Evolutionary conservation across 2,329 filamentous ascomycete genomes (phyloP).

Genomic region (Aschersonia sp.): DNA sequence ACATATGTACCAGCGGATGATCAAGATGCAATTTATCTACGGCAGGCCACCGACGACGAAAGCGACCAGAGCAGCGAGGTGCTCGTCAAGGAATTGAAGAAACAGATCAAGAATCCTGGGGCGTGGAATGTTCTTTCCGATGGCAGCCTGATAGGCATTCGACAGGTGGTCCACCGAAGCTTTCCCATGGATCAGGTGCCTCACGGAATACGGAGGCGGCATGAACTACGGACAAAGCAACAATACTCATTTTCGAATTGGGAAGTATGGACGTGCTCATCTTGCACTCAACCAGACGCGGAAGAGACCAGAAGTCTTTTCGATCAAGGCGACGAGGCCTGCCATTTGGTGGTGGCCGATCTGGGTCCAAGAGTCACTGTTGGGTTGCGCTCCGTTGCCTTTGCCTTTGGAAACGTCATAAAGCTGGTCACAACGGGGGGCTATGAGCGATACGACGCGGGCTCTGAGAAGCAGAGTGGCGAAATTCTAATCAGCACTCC

Average conservation of each 20-base stretch:
- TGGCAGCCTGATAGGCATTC: slow-evolving; percentile 49
- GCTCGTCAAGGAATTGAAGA: slow-evolving; percentile 34
- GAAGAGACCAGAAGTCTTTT: slow-evolving; percentile 32
- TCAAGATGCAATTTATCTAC: slow-evolving; percentile 42
- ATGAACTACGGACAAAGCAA: background rate
- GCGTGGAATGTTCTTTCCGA: slow-evolving; percentile 47
- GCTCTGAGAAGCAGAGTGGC: slow-evolving; percentile 13
- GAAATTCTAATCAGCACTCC: slow-evolving; percentile 19
- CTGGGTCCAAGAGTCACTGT: slow-evolving; percentile 51
- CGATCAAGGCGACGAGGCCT: slow-evolving; percentile 22
- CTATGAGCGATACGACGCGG: slow-evolving; percentile 45
- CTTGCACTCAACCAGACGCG: slow-evolving; percentile 26
- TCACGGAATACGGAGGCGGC: slow-evolving; percentile 2
- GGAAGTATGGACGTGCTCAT: slow-evolving; percentile 40
- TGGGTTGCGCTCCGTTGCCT: slow-evolving; percentile 50
- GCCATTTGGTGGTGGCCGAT: slow-evolving; percentile 48
- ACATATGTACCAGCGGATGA: slow-evolving; percentile 42
- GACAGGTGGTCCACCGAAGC: slow-evolving; percentile 23
- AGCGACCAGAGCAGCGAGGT: slow-evolving; percentile 33
- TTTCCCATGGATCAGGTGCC: background rate
- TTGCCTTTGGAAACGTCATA: slow-evolving; percentile 59
- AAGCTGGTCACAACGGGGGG: slow-evolving; percentile 54
- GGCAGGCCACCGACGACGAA: slow-evolving; percentile 19
- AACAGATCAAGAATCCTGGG: slow-evolving; percentile 46
- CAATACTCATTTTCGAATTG: slow-evolving; percentile 17